Base-by-base conservation (phyloP, 371 early-diverging fungal species). In the Mucor mucedo region DNA sequence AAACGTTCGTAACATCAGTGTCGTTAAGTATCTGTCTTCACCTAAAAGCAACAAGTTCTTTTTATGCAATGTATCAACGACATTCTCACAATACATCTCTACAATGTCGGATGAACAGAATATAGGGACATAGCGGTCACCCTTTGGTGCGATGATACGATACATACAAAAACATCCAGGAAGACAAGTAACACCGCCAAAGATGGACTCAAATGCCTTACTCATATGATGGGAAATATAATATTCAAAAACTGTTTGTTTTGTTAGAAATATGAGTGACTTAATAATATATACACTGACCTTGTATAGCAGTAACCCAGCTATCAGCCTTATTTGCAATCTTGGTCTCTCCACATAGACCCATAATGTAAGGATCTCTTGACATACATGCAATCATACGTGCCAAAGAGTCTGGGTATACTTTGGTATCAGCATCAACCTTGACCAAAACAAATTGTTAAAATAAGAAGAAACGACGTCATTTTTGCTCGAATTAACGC, bases 151-250 rank as follows among this genome's bases (percentile, higher is more conserved):
- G 66, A 93, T 91, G 65, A 98, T 90, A 52, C 97, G 89, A 73
- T 96, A 98, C 92, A 95, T 93, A 70, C 96, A 95, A 83, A 98
- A 98, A 68, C 98, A 98, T 13, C 98, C 98, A 10, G 98, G 98
- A 39, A 98, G 77, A 73, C 98, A 98, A 8, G 97, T 98, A 9
- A 98, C 97, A 67, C 95, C 94, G 29, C 98, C 98, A 77, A 98
- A 98, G 59, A 97, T 88, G 28, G 92, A 90, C 77, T 98, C 98
- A 71, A 98, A 98, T 0, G 95, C 91, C 74, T 98, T 98, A 63
- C 88, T 84, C 82, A 95, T 85, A 72, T 96, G 96, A 74, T 98
- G 98, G 45, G 92, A 91, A 47, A 96, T 96, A 71, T 94, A 97
- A 78, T 98, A 98, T 80, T 98, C 98, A 84, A 96, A 97, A 4